Conservation (phyloP, 768 basidiomycete genomes). For the Tephrocybe sp. region DNA sequence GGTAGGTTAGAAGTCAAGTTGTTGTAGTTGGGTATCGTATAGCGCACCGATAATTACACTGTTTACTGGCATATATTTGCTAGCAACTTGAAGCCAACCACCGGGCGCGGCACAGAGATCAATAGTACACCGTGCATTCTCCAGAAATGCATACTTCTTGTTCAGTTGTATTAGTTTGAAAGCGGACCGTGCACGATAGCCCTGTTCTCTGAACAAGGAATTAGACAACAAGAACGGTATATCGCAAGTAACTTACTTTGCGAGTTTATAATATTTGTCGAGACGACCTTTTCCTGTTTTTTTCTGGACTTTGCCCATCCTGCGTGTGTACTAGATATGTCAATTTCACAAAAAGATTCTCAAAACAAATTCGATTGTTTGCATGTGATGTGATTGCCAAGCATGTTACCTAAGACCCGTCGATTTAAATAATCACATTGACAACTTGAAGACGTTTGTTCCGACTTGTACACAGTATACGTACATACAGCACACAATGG, state of each 20-base stretch:
- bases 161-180: slow-evolving; percentile 99
- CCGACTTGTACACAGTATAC: neutral
- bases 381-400: slow-evolving; percentile 4
- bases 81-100: slow-evolving; percentile 98
- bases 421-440: slow-evolving; percentile 4
- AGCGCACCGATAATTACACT: slow-evolving; percentile 84
- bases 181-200: slow-evolving; percentile 98
- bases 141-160: slow-evolving; percentile 94
- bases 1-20: neutral
- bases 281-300: slow-evolving; percentile 95
- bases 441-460: too few relatives aligned
- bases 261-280: slow-evolving; percentile 96
- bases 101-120: slow-evolving; percentile 99
- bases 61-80: slow-evolving; percentile 94
- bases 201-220: slow-evolving; percentile 76
- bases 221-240: slow-evolving; percentile 7
- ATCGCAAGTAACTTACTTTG: slow-evolving; percentile 54
- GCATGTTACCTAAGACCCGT: too few relatives aligned
- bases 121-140: slow-evolving; percentile 87
- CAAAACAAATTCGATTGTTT: slow-evolving; percentile 9
- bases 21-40: neutral
- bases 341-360: slow-evolving; percentile 1
- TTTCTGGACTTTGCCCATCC: slow-evolving; percentile 78
- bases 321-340: neutral
- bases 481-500: slow-evolving; percentile 1